Percentiles rank a stretch among this genome's conserved stretches.
These are phyloP conservation scores for Paraphaeosphaeria sporulosa DNA, from an alignment of 2,329 filamentous ascomycete genomes.

Conservation along the genomic window DNA sequence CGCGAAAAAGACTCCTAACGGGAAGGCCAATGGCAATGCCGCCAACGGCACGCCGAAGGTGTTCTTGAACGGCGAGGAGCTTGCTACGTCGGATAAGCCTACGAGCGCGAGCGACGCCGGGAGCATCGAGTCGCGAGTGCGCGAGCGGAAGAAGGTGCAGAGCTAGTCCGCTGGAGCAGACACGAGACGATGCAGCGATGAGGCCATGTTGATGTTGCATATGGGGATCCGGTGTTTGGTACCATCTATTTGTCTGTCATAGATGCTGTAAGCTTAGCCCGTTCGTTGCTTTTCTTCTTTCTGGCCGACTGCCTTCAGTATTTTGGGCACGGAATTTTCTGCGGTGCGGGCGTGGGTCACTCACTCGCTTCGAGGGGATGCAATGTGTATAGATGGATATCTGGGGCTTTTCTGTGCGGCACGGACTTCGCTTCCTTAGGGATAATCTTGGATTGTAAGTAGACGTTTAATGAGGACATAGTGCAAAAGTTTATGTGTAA, in stretches of 20 bases:
- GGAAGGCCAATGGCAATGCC: constrained; percentile 16
- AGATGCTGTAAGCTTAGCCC: constrained; percentile 2
- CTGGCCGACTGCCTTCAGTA: neutral
- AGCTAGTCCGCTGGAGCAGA: neutral
- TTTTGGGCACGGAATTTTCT: neutral
- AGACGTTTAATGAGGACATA: neutral
- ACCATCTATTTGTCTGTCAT: neutral
- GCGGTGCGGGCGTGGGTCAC: neutral
- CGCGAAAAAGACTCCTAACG: constrained; percentile 16
- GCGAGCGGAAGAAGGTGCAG: constrained; percentile 25
- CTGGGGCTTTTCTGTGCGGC: neutral
- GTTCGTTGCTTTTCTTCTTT: neutral
- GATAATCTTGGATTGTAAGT: neutral
- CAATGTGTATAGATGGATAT: neutral
- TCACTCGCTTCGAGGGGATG: neutral
- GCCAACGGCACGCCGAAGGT: constrained; percentile 34
- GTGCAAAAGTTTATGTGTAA: too few species aligned
- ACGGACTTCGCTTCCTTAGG: neutral
- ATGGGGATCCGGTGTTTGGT: neutral
- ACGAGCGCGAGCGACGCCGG: constrained; percentile 19
- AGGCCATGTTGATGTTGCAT: constrained; percentile 5
- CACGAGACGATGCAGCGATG: neutral
- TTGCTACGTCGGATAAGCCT: constrained; percentile 23
- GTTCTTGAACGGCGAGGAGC: constrained; percentile 37
- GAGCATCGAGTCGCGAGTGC: constrained; percentile 27